These are phyloP conservation scores for Globisporangium radiosum DNA, from an alignment of 352 stramenopile genomes.

Conservation along the genomic window DNA sequence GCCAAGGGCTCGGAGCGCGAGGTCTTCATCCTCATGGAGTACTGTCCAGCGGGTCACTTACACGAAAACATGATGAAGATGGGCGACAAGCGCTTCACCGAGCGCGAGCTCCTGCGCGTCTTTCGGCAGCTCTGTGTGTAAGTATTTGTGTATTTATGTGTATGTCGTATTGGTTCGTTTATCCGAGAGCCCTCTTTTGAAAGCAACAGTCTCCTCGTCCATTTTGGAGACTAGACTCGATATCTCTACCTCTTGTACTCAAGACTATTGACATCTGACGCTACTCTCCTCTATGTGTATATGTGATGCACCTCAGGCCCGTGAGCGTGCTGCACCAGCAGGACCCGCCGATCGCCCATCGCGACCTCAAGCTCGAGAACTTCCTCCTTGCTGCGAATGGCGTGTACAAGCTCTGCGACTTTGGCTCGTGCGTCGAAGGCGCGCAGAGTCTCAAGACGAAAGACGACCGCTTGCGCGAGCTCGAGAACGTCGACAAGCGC, in stretches of 20 bases:
- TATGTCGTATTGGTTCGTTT: background rate
- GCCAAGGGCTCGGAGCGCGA: conserved; percentile 51
- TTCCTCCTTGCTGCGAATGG: conserved; percentile 87
- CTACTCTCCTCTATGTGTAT: background rate
- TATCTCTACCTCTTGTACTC: background rate
- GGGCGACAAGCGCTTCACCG: conserved; percentile 54
- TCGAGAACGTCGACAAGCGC: conserved; percentile 94
- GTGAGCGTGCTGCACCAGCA: conserved; percentile 60
- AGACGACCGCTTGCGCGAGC: conserved; percentile 76
- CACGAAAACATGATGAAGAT: conserved; percentile 92
- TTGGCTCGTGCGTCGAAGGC: conserved; percentile 88
- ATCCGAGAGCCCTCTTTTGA: background rate
- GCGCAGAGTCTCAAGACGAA: conserved; percentile 75
- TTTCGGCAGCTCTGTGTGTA: conserved; percentile 75
- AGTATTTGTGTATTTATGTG: conserved; percentile 8
- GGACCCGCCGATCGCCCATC: conserved; percentile 90
- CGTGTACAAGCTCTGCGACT: conserved; percentile 95
- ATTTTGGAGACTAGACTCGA: background rate
- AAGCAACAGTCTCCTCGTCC: background rate
- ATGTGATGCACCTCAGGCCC: conserved; percentile 20
- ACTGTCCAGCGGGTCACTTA: conserved; percentile 90
- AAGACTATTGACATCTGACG: background rate
- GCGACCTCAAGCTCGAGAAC: conserved; percentile 98
- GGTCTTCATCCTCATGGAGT: conserved; percentile 96
- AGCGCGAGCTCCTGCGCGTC: conserved; percentile 60